These are phyloP conservation scores for Colletotrichum cuscutae DNA, from an alignment of 2,329 filamentous ascomycete genomes.

Conservation along the genomic window DNA sequence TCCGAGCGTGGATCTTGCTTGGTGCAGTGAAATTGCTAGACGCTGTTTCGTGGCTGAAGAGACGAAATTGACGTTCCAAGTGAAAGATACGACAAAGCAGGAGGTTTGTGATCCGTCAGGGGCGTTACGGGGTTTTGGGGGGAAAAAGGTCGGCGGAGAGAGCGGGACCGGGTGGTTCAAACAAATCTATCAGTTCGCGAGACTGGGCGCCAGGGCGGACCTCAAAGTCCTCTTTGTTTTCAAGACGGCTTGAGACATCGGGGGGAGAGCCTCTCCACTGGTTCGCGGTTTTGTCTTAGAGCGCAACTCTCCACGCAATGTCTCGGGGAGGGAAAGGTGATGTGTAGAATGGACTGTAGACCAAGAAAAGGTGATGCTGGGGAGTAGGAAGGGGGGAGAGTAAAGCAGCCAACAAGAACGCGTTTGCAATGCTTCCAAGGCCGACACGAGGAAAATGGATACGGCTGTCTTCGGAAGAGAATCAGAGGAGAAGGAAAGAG, in stretches of 20 bases:
- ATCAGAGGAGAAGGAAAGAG: slow-evolving; percentile 19
- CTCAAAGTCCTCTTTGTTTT: slow-evolving; percentile 45
- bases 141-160: slow-evolving; percentile 33
- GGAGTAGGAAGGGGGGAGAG: slow-evolving; percentile 17
- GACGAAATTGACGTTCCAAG: slow-evolving; percentile 18
- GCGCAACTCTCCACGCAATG: slow-evolving; percentile 34
- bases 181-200: slow-evolving; percentile 38
- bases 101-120: slow-evolving; percentile 24
- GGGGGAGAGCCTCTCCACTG: slow-evolving; percentile 40
- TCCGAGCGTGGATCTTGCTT: slow-evolving; percentile 16
- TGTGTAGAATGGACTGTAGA: slow-evolving; percentile 14
- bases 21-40: slow-evolving; percentile 6
- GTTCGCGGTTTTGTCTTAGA: slow-evolving; percentile 34
- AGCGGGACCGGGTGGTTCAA: slow-evolving; percentile 35
- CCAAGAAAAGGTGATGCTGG: slow-evolving; percentile 6
- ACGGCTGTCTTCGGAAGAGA: slow-evolving; percentile 10
- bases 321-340: slow-evolving; percentile 29
- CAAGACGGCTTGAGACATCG: slow-evolving; percentile 46
- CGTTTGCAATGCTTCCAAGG: slow-evolving; percentile 23
- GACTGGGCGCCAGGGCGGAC: slow-evolving; percentile 35
- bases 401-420: slow-evolving; percentile 5
- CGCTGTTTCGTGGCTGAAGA: slow-evolving; percentile 17
- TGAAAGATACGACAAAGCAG: slow-evolving; percentile 23
- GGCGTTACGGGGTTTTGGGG: slow-evolving; percentile 17
- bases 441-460: slow-evolving; percentile 11